Base-by-base conservation (phyloP, 768 basidiomycete species). In the Termitomyces sp. region DNA sequence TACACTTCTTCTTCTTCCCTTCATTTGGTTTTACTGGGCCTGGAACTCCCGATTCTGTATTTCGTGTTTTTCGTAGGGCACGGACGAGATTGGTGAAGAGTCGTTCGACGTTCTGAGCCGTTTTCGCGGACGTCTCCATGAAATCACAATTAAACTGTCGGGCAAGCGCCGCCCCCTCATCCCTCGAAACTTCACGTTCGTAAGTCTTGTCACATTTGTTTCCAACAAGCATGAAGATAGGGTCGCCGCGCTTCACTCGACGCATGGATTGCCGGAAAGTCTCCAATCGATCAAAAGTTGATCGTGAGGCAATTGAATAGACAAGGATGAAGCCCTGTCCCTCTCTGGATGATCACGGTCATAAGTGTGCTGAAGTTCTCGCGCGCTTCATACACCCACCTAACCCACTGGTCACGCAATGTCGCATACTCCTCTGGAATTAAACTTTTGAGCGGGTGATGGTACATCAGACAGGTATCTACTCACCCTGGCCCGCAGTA, bases 311-410 rank as follows among this genome's bases (percentile, higher is more conserved):
- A 69, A 98, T 95, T 40, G 94, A 96, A 73, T 97, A 98, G 55
- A 97, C 94, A 44, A 98, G 83, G 62, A 98, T 89, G 70, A 98
- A 96, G n/a, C 94, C 94, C 76, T 96, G 94, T 58, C 95, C 95
- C 72, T 98, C 94, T 27, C 94, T 96, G 66, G 12, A 22, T 40
- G 36, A 52, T 45, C 25, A 53, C 23, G 49, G 43, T 42, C 15
- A 49, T 53, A 32, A 58, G 52, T 56, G 56, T 6, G 25, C 25
- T 27, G 35, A 22, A 44, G 16, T 27, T 48, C 45, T 42, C n/a
- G 49, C 36, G 58, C 33, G 43, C 50, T 54, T 41, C 27, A 50
- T 29, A 46, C 52, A 46, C 53, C 79, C 57, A 96, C 94, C 94
- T 86, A 63, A 97, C 93, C 94, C 94, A 98, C 72, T 98, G 95